Evolutionary conservation across 2,329 filamentous ascomycete genomes (phyloP).

Genomic region (Penicillium glabrum): DNA sequence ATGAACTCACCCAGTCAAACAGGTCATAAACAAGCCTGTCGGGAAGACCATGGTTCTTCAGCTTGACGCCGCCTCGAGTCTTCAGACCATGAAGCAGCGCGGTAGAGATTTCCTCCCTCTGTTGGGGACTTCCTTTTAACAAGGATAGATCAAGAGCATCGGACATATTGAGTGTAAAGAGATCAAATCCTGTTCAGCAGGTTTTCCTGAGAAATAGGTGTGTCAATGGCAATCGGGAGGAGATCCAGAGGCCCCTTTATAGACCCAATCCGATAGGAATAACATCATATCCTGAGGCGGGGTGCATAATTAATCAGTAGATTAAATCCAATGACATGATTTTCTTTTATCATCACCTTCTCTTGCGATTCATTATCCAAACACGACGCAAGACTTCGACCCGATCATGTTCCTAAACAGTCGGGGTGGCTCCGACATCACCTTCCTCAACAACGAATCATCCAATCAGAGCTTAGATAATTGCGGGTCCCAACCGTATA

Average conservation of each 20-base stretch:
- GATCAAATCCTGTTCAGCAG: neutral
- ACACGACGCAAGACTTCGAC: neutral
- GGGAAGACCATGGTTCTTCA: conserved; percentile 20
- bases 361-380: neutral
- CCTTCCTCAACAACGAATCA: neutral
- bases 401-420: neutral
- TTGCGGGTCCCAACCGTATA: neutral
- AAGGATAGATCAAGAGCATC: conserved; percentile 16
- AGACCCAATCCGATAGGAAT: neutral
- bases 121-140: conserved; percentile 12
- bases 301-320: neutral
- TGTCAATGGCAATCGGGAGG: neutral
- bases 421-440: neutral
- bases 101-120: conserved; percentile 9
- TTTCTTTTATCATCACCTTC: neutral
- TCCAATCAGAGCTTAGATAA: neutral
- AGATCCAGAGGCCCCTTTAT: neutral
- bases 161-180: conserved; percentile 5
- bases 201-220: neutral
- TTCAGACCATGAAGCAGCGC: conserved; percentile 14
- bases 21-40: conserved; percentile 10
- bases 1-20: conserved; percentile 12
- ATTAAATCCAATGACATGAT: neutral
- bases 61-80: conserved; percentile 15
- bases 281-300: neutral